A percentile compares a stretch with the other conserved stretches of the same genome.
phyloP scores from a whole-genome alignment of 768 basidiomycete genomes.

The Lentinula guzmanii region DNA sequence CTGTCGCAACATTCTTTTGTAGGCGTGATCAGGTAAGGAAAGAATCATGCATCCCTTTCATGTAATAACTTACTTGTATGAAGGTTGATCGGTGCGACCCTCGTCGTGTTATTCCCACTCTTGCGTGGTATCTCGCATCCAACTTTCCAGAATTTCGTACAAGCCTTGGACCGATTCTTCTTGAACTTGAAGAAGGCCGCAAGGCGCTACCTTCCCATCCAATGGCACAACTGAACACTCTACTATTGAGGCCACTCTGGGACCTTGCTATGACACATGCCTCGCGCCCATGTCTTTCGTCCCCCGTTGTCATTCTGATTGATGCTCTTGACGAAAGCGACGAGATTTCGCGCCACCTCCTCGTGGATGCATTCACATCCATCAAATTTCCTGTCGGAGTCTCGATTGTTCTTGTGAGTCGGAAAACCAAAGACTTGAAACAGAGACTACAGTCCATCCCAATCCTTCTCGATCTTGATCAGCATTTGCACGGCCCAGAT shows the following conservation, averaged over 20 bases:
- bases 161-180: neutral
- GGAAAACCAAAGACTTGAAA: neutral
- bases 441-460: neutral
- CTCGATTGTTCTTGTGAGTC: neutral
- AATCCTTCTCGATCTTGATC: constrained; percentile 1
- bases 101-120: neutral
- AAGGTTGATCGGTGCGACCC: neutral
- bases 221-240: neutral
- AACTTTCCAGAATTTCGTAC: neutral
- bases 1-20: neutral
- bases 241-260: neutral
- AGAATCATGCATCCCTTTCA: too few species aligned
- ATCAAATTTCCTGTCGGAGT: neutral
- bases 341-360: neutral
- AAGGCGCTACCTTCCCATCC: neutral
- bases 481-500: neutral
- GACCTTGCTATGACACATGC: neutral
- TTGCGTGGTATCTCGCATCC: neutral
- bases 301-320: neutral
- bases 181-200: neutral
- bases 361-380: neutral
- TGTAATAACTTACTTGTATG: too few species aligned
- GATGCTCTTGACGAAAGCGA: neutral
- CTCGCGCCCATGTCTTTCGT: neutral
- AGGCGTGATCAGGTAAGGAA: neutral